Evolutionary conservation across 1,284 basidiomycete genomes (phyloP).

Genomic region (Xerocomus nothofagi): DNA sequence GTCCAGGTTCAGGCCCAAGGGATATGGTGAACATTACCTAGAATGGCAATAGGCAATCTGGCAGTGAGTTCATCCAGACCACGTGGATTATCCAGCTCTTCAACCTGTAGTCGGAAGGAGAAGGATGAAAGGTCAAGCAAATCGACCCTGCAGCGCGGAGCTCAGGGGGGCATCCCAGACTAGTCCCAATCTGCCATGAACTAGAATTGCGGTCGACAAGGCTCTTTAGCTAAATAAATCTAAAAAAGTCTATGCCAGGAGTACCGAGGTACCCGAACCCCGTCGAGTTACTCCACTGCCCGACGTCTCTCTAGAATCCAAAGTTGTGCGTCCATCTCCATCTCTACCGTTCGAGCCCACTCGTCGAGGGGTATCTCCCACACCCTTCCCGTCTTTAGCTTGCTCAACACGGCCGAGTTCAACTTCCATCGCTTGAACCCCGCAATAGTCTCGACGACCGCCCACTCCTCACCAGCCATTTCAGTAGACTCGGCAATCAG

Average conservation of each 20-base stretch:
- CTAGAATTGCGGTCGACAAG: background rate
- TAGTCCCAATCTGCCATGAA: too few species aligned
- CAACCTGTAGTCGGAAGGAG: too few species aligned
- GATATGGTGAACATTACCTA: too few species aligned
- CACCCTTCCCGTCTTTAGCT: constrained; percentile 25
- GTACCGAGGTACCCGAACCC: background rate
- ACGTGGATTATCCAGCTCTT: too few species aligned
- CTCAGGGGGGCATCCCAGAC: too few species aligned
- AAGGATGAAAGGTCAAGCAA: too few species aligned
- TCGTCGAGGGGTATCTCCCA: constrained; percentile 26
- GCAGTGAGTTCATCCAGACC: too few species aligned
- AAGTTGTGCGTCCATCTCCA: constrained; percentile 47
- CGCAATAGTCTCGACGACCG: constrained; percentile 42
- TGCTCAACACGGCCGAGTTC: constrained; percentile 21
- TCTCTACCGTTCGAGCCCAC: constrained; percentile 36
- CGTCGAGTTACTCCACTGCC: background rate
- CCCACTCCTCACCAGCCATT: constrained; percentile 38
- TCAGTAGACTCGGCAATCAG: constrained; percentile 48
- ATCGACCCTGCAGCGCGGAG: too few species aligned
- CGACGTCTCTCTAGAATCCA: constrained; percentile 48
- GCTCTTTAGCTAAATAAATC: background rate
- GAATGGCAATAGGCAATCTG: too few species aligned
- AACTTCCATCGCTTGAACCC: constrained; percentile 53
- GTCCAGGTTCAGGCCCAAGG: too few species aligned
- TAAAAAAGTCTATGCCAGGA: background rate